Evolutionary conservation across 306 rosid genomes (phyloP), one percentile per base, ranked within the genome.

Genomic region (Pachyrhizus erosus): DNA sequence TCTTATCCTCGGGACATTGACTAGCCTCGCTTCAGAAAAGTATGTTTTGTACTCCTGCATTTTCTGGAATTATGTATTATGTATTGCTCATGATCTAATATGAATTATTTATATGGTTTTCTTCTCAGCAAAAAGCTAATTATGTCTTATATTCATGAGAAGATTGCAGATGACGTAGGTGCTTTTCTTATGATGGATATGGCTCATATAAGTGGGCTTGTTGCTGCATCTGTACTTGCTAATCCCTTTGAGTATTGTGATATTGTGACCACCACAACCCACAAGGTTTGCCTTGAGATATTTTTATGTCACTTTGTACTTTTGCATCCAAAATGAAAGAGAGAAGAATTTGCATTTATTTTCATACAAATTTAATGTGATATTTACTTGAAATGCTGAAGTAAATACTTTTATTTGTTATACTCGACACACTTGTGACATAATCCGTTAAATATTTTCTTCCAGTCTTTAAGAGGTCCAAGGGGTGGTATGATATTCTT

Each of bases 171-270:
- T 89, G 79, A 85, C 12, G 94, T 93, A 4, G 98, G 97, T 66
- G 98, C 99, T 70, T 96, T 96, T 82, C 97, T 96, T 42, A 90
- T 96, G 99, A 96, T 96, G 99, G 99, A 96, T 84, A 96, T 96
- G 99, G 99, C 98, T 83, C 98, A 91, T 87, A 91, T 95, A 46
- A 95, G 99, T 79, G 98, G 99, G 70, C 98, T 96, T 86, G 91
- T 96, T 79, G 94, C 98, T 87, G 97, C 98, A 33, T 92, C 97
- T 51, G 98, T 93, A 61, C 88, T 95, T 78, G 89, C 94, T 46
- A 83, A 89, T 86, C 99, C 99, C 54, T 95, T 95, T 82, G 94
- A 93, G 42, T 93, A 82, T 76, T 92, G 97, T 80, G 96, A 95
- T 84, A 91, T 95, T 57, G 99, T 96, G 91, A 96, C 99, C 39